Evolutionary conservation across 352 stramenopile genomes (phyloP).

Genomic region (Elongisporangium senticosum): DNA sequence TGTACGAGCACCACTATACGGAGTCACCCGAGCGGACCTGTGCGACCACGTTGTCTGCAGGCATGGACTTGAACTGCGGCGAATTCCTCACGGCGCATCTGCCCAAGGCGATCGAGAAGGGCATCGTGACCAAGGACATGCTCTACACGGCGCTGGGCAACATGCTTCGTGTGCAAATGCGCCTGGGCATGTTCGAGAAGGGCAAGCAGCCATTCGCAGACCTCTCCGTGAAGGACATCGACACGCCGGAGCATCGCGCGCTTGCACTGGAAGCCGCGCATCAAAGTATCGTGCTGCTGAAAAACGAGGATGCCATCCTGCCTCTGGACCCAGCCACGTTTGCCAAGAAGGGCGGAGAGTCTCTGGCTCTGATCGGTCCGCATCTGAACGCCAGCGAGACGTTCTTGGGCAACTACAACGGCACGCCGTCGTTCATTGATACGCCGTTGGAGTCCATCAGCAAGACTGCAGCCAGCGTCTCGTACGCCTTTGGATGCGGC

Average conservation of each 20-base stretch:
- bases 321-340: constrained; percentile 36
- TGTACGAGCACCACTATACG: constrained; percentile 74
- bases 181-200: constrained; percentile 88
- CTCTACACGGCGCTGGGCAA: constrained; percentile 68
- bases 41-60: constrained; percentile 52
- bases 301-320: constrained; percentile 72
- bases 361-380: constrained; percentile 71
- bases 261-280: constrained; percentile 59
- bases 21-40: constrained; percentile 52
- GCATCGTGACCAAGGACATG: constrained; percentile 44
- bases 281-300: constrained; percentile 86
- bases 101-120: constrained; percentile 51
- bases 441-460: constrained; percentile 50
- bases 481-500: constrained; percentile 41
- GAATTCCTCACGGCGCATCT: constrained; percentile 63
- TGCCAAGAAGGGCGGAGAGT: constrained; percentile 5
- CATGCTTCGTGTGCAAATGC: constrained; percentile 83
- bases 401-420: constrained; percentile 77
- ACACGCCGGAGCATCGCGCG: constrained; percentile 41
- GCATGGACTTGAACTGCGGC: constrained; percentile 85
- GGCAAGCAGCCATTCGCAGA: constrained; percentile 51
- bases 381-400: constrained; percentile 56
- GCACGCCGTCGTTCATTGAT: constrained; percentile 48
- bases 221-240: constrained; percentile 41
- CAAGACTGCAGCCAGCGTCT: constrained; percentile 22